phyloP scores from a whole-genome alignment of 2,329 filamentous ascomycete genomes.

The Leptographium radiaticola region DNA sequence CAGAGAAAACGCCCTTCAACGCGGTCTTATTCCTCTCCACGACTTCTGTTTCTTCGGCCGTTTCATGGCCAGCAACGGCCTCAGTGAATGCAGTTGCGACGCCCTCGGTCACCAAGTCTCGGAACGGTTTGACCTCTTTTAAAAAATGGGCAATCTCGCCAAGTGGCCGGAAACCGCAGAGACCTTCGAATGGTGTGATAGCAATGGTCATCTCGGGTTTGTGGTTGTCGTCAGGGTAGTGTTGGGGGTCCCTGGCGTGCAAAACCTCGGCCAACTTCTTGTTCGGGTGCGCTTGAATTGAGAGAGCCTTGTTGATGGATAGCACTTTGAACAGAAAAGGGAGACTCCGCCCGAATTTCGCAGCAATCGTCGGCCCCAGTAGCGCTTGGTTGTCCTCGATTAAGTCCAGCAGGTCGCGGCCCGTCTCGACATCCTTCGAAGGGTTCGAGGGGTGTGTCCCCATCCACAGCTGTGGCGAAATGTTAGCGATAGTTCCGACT shows the following conservation, averaged over 20 bases:
- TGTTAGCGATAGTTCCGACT: not conserved
- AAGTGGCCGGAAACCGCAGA: constrained; percentile 88
- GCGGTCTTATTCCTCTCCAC: constrained; percentile 58
- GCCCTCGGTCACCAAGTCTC: constrained; percentile 52
- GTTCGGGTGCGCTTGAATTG: constrained; percentile 93
- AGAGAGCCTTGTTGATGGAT: constrained; percentile 88
- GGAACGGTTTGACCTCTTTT: constrained; percentile 40
- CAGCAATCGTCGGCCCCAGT: constrained; percentile 57
- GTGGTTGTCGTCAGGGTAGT: constrained; percentile 99
- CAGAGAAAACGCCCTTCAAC: constrained; percentile 61
- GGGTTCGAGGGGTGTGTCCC: constrained; percentile 94
- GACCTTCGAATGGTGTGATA: constrained; percentile 86
- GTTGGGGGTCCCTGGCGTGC: constrained; percentile 73
- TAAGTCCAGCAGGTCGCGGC: constrained; percentile 75
- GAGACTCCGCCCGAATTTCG: constrained; percentile 68
- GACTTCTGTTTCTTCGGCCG: constrained; percentile 21
- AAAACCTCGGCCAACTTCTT: constrained; percentile 86
- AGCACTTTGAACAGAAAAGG: constrained; percentile 98
- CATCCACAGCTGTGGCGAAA: constrained; percentile 73
- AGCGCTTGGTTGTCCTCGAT: constrained; percentile 77
- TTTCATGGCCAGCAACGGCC: constrained; percentile 32
- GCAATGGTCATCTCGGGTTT: constrained; percentile 99
- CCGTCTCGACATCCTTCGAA: constrained; percentile 75
- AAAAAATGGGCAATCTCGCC: constrained; percentile 80
- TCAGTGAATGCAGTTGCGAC: constrained; percentile 45